These are phyloP conservation scores for Torulaspora pretoriensis DNA, from an alignment of 1,139 yeast species.

Conservation along the genomic window DNA sequence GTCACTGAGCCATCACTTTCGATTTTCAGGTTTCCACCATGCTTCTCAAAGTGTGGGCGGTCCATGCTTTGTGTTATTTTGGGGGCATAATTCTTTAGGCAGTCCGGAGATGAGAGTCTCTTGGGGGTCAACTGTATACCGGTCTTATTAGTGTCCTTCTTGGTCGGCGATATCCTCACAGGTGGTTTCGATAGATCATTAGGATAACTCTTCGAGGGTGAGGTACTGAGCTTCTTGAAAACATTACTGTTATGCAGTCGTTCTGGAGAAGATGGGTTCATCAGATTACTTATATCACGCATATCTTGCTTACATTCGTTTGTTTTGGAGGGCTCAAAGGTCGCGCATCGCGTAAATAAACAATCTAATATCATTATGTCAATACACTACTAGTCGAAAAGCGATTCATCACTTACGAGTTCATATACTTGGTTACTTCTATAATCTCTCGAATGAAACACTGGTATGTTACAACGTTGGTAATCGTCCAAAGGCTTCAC, in stretches of 20 bases:
- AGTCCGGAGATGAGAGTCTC: constrained; percentile 20
- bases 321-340: neutral
- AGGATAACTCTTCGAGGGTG: constrained; percentile 23
- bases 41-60: constrained; percentile 7
- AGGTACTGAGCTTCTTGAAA: constrained; percentile 26
- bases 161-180: constrained; percentile 24
- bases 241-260: constrained; percentile 15
- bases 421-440: constrained; percentile 32
- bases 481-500: constrained; percentile 26
- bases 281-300: constrained; percentile 14
- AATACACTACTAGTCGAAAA: constrained; percentile 20
- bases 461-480: constrained; percentile 31
- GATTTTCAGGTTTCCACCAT: constrained; percentile 1
- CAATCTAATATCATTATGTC: neutral
- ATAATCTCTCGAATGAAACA: constrained; percentile 25
- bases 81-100: constrained; percentile 14
- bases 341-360: neutral
- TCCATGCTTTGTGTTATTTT: constrained; percentile 20
- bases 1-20: constrained; percentile 13
- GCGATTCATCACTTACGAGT: constrained; percentile 28
- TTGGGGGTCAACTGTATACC: constrained; percentile 25
- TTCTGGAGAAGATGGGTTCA: constrained; percentile 8
- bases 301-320: constrained; percentile 2
- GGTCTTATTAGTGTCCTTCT: constrained; percentile 9
- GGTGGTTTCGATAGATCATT: constrained; percentile 27